These are phyloP conservation scores for Penicillium malachiteum DNA, from an alignment of 495 filamentous ascomycete species.

Conservation along the genomic window DNA sequence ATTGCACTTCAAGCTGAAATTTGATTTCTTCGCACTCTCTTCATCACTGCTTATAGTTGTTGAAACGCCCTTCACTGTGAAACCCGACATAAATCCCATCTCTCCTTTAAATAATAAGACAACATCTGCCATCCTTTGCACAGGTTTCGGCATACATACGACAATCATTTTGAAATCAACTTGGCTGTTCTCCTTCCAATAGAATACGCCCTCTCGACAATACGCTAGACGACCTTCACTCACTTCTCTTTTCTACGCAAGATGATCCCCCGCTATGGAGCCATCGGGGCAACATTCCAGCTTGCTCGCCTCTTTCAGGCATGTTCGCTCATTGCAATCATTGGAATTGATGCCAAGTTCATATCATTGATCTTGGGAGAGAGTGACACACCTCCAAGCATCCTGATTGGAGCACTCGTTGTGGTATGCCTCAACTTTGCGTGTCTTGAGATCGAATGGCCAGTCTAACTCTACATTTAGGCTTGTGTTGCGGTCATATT, in stretches of 20 bases:
- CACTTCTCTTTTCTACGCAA: conserved; percentile 8
- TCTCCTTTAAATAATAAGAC: too few species aligned
- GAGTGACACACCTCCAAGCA: conserved; percentile 61
- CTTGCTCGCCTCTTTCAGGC: conserved; percentile 69
- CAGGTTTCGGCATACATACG: too few species aligned
- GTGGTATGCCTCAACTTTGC: conserved; percentile 53
- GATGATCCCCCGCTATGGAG: conserved; percentile 55
- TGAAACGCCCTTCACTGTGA: background rate
- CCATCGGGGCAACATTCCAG: conserved; percentile 75
- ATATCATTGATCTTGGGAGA: conserved; percentile 70
- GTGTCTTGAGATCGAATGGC: background rate
- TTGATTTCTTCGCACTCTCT: background rate
- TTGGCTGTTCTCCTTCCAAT: background rate
- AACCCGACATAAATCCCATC: background rate
- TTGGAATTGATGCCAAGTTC: conserved; percentile 82
- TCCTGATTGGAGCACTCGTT: conserved; percentile 74
- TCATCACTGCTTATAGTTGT: background rate
- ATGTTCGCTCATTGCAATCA: conserved; percentile 70
- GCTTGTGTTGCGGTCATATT: conserved; percentile 76
- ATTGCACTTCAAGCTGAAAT: background rate
- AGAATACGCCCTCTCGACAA: background rate
- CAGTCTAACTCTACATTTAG: conserved; percentile 39
- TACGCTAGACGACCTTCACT: background rate
- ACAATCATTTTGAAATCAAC: background rate
- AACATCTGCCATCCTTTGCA: background rate